Base-by-base conservation (phyloP, 2,329 filamentous ascomycete genomes). In the Zasmidium angulare region DNA sequence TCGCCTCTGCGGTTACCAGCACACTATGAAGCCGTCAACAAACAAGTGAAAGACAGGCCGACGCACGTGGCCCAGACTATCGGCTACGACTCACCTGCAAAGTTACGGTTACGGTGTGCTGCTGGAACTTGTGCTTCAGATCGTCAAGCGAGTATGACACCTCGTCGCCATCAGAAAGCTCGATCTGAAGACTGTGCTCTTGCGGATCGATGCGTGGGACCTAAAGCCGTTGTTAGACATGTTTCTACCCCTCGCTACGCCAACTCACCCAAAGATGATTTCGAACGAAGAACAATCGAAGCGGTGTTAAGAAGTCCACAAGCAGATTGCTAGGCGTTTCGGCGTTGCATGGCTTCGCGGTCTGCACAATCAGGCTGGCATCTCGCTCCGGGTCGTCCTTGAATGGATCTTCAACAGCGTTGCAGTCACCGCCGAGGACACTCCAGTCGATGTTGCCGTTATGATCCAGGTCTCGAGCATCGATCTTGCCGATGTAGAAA, bases 401-500 rank as follows among this genome's bases (percentile, higher is more conserved):
- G 65, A 87, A 87, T 0, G 86, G 86, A 60, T 89, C 86, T 63
- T 87, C 84, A 60, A 89, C 79, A 21, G 75, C 64, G 19, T 84
- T 78, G 29, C 56, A 56, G 11, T 53, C 56, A 29, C 49, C 20
- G 1, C 56, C 57, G 1, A 62, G 48, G 3, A 64, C 46, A 24
- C 46, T 57, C 64, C 64, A 66, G 7, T 65, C 56, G 53, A 66
- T 58, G 19, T 78, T 76, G 1, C 81, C 77, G 0, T 86, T 81
- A 58, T 86, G 75, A n/a, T 82, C 68, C 1, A 89, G 78, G 66
- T 89, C 87, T 10, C 75, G 77, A 1, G 74, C 72, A 62, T 89
- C 81, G 2, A 89, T 79, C 50, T 81, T 82, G 24, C 87, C 87
- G 50, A 89, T 85, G 23, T 82, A 76, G 68, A 86, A 89, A 64